phyloP scores from a whole-genome alignment of 495 filamentous ascomycete species.

The Aspergillus affinis region DNA sequence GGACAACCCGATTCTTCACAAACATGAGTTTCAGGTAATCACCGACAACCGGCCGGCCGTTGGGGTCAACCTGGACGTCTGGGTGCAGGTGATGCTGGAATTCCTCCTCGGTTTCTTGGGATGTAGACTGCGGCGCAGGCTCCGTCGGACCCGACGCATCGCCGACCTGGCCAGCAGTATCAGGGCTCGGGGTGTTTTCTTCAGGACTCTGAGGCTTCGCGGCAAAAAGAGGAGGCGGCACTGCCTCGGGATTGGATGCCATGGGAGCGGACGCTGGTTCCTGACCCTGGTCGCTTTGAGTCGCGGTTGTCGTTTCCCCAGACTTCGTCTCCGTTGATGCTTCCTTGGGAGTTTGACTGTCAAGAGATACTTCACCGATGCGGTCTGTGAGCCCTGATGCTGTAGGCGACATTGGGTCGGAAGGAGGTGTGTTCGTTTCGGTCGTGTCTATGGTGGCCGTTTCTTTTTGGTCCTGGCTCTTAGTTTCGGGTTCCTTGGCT shows the following conservation, averaged over 20 bases:
- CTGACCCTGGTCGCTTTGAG: constrained; percentile 9
- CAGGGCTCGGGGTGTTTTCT: constrained; percentile 14
- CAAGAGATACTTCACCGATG: constrained; percentile 52
- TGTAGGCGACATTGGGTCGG: constrained; percentile 47
- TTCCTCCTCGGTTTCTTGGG: constrained; percentile 33
- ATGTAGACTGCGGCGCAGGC: constrained; percentile 22
- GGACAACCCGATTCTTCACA: constrained; percentile 89
- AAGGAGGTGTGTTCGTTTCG: constrained; percentile 13
- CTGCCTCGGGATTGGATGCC: constrained; percentile 62
- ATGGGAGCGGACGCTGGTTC: constrained; percentile 28
- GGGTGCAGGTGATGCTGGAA: constrained; percentile 35
- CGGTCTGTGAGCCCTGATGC: constrained; percentile 50
- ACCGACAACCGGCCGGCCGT: constrained; percentile 87
- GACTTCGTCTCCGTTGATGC: constrained; percentile 10
- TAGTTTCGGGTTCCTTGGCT: constrained; percentile 25
- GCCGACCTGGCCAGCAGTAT: constrained; percentile 21
- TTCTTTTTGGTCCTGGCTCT: constrained; percentile 15
- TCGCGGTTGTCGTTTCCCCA: constrained; percentile 9
- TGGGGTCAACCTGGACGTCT: constrained; percentile 57
- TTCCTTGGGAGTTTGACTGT: constrained; percentile 21
- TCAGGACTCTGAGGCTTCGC: constrained; percentile 31
- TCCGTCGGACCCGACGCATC: constrained; percentile 25
- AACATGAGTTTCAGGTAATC: constrained; percentile 97
- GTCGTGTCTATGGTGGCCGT: neutral
- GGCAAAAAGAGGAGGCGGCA: constrained; percentile 65